A percentile compares a stretch with the other conserved stretches of the same genome.
These are phyloP conservation scores for Monosporascus cannonballus DNA, from an alignment of 2,329 filamentous ascomycete genomes.

Conservation along the genomic window DNA sequence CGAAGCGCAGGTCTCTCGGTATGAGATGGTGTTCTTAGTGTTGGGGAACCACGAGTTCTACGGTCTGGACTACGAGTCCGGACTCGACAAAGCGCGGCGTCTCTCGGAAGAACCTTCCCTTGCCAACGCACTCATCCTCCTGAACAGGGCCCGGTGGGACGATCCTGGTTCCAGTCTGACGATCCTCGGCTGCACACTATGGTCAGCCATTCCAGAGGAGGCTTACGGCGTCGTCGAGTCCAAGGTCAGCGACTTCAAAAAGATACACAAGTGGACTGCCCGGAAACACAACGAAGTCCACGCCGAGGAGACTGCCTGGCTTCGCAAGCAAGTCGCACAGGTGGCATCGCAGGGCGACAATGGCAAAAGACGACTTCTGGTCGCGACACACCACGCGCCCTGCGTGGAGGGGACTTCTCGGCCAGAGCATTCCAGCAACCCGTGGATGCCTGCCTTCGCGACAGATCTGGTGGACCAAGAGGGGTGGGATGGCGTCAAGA, in stretches of 20 bases:
- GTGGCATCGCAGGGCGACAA: conserved; percentile 2
- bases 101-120: conserved; percentile 34
- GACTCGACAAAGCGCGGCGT: conserved; percentile 29
- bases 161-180: conserved; percentile 35
- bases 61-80: conserved; percentile 31
- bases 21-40: conserved; percentile 39
- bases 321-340: conserved; percentile 32
- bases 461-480: conserved; percentile 18
- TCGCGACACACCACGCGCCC: conserved; percentile 54
- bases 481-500: conserved; percentile 27
- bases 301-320: conserved; percentile 42
- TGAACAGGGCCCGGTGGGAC: conserved; percentile 37
- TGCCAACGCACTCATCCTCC: conserved; percentile 32
- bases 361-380: conserved; percentile 29
- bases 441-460: conserved; percentile 30
- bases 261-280: conserved; percentile 46
- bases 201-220: conserved; percentile 41
- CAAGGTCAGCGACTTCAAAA: conserved; percentile 47
- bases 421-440: conserved; percentile 40
- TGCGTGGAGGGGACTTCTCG: conserved; percentile 40
- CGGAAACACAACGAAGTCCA: conserved; percentile 43
- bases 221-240: conserved; percentile 31
- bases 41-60: conserved; percentile 53
- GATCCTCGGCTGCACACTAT: conserved; percentile 52
- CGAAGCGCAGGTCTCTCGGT: conserved; percentile 32